phyloP scores from a whole-genome alignment of 1,284 basidiomycete species.

The Leccinum pseudoinsigne region DNA sequence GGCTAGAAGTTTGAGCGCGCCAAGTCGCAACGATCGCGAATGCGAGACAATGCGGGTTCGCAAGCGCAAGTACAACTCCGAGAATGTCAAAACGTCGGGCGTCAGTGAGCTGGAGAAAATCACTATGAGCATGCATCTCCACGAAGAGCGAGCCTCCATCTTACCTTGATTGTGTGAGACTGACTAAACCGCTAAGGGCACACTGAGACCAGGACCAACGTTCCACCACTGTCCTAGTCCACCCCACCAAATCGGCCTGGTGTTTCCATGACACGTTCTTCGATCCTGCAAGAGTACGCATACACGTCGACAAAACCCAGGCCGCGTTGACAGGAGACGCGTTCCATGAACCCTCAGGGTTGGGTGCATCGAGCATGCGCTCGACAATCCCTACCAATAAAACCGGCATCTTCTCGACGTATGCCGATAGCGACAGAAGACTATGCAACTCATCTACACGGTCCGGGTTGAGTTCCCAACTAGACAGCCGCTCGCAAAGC shows the following conservation, averaged over 20 bases:
- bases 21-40: slow-evolving; percentile 54
- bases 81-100: slow-evolving; percentile 36
- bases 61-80: slow-evolving; percentile 48
- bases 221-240: slow-evolving; percentile 45
- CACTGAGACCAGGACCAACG: slow-evolving; percentile 62
- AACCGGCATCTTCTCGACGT: slow-evolving; percentile 45
- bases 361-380: slow-evolving; percentile 32
- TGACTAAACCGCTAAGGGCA: slow-evolving; percentile 54
- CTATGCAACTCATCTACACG: slow-evolving; percentile 45
- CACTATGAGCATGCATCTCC: neutral
- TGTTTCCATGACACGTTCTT: slow-evolving; percentile 43
- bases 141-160: slow-evolving; percentile 7
- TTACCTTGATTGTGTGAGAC: slow-evolving; percentile 52
- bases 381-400: slow-evolving; percentile 40
- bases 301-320: slow-evolving; percentile 51
- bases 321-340: slow-evolving; percentile 43
- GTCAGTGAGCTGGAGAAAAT: slow-evolving; percentile 18
- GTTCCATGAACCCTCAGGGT: slow-evolving; percentile 37
- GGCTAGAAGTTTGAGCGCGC: slow-evolving; percentile 55
- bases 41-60: slow-evolving; percentile 56
- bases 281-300: slow-evolving; percentile 45
- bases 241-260: slow-evolving; percentile 43
- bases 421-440: slow-evolving; percentile 50
- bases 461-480: slow-evolving; percentile 33
- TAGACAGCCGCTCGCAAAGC: slow-evolving; percentile 34